Conservation (phyloP, 768 basidiomycete species). For the Russula lepida region DNA sequence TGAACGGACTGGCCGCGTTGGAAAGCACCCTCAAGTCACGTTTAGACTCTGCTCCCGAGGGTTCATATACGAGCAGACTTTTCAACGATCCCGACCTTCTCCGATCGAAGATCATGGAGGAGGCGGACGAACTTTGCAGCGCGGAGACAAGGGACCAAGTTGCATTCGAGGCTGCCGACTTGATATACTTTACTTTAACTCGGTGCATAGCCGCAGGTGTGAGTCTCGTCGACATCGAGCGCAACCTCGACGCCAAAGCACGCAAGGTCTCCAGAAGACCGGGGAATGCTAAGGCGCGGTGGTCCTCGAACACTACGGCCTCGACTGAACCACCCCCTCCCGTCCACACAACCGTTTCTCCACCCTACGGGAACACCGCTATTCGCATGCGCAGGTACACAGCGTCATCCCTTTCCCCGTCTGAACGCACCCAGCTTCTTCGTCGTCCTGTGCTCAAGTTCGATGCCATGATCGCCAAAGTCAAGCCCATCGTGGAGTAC, state of each 20-base stretch:
- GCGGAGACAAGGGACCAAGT: conserved; percentile 73
- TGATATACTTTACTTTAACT: conserved; percentile 85
- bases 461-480: conserved; percentile 84
- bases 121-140: conserved; percentile 92
- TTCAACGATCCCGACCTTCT: conserved; percentile 79
- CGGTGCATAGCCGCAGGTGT: conserved; percentile 82
- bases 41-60: conserved; percentile 68
- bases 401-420: conserved; percentile 39
- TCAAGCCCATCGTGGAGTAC: conserved; percentile 86
- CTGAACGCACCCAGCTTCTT: conserved; percentile 61
- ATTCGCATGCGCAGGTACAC: conserved; percentile 77
- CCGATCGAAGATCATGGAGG: conserved; percentile 93
- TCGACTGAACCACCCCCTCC: conserved; percentile 22
- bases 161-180: conserved; percentile 92
- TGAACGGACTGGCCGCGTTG: conserved; percentile 70
- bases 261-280: conserved; percentile 77
- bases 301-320: conserved; percentile 28
- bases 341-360: conserved; percentile 15
- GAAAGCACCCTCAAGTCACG: conserved; percentile 72
- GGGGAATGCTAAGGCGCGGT: conserved; percentile 90
- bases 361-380: conserved; percentile 31
- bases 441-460: conserved; percentile 85
- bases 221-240: conserved; percentile 72
- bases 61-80: conserved; percentile 84
- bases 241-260: conserved; percentile 76